Base-by-base conservation (phyloP, 495 filamentous ascomycete species). In the Beverwykella pulmonaria region DNA sequence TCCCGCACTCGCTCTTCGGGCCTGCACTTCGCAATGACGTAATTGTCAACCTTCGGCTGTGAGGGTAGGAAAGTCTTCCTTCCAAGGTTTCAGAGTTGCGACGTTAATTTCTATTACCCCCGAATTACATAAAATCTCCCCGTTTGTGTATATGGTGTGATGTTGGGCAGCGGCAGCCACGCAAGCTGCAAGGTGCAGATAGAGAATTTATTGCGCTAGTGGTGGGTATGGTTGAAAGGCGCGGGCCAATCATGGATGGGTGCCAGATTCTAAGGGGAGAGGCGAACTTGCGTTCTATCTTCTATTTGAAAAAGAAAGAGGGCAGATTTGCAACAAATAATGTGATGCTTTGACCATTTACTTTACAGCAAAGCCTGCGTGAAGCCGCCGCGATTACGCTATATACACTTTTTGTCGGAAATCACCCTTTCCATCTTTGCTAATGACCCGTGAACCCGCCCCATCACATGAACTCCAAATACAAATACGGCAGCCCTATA, bases 71-170 rank as follows among this genome's bases (percentile, higher is more conserved):
- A n/a, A n/a, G n/a, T n/a, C n/a, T 27, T 50, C 7, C 8, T 50
- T 27, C 19, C 25, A 6, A 22, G 4, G 9, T 26, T 25, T 41
- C 17, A 32, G 3, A 25, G 22, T 7, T 30, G 2, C 2, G 32
- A 2, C 22, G 12, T 25, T 36, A 19, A 12, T 62, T 53, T 53
- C 20, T 53, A 27, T 62, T 62, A 62, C 59, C 59, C 59, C 59
- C 36, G 15, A 15, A 62, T 62, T 62, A 62, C 59, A 22, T 62
- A 62, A 62, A 25, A 26, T 7, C n/a, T 29, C 7, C 20, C 7
- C 48, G 44, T 3, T 23, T 19, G n/a, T n/a, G n/a, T 48, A 19
- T n/a, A 17, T 12, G 26, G 6, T 52, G 23, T 52, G 48, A 52
- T 19, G 48, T 52, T 52, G 26, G 48, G 48, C 48, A 2, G 48